Evolutionary conservation across 2,329 filamentous ascomycete species (phyloP).

Genomic region (Venturia aucupariae): DNA sequence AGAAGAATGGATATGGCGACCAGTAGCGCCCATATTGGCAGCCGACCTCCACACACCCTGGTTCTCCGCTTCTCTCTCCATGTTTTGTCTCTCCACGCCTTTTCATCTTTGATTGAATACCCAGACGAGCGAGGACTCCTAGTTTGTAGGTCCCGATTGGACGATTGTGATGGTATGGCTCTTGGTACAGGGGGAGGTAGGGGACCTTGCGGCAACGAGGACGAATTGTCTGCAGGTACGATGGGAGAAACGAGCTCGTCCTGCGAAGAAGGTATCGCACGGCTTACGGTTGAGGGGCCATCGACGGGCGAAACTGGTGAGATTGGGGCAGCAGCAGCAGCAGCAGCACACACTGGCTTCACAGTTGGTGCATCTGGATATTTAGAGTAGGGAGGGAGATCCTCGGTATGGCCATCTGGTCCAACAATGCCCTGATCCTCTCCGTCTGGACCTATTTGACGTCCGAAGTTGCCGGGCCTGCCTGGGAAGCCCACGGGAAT

Average conservation of each 20-base stretch:
- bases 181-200: neutral
- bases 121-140: neutral
- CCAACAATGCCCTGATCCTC: conserved; percentile 86
- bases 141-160: neutral
- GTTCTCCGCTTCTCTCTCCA: conserved; percentile 32
- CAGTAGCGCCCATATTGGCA: conserved; percentile 44
- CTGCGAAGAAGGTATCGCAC: neutral
- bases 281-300: neutral
- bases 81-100: conserved; percentile 20
- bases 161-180: neutral
- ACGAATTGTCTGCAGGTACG: neutral
- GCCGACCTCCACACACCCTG: conserved; percentile 25
- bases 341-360: conserved; percentile 10
- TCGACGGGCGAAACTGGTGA: neutral
- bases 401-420: conserved; percentile 79
- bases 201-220: neutral
- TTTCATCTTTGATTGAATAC: conserved; percentile 21
- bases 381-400: conserved; percentile 81
- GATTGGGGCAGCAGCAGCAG: neutral
- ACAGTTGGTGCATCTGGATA: conserved; percentile 63
- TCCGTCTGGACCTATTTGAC: conserved; percentile 66
- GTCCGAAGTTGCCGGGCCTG: conserved; percentile 55
- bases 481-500: conserved; percentile 67
- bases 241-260: neutral
- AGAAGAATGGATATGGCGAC: conserved; percentile 38